phyloP scores from a whole-genome alignment of 257 asterid genomes.

The Solanum gandarillasii region DNA sequence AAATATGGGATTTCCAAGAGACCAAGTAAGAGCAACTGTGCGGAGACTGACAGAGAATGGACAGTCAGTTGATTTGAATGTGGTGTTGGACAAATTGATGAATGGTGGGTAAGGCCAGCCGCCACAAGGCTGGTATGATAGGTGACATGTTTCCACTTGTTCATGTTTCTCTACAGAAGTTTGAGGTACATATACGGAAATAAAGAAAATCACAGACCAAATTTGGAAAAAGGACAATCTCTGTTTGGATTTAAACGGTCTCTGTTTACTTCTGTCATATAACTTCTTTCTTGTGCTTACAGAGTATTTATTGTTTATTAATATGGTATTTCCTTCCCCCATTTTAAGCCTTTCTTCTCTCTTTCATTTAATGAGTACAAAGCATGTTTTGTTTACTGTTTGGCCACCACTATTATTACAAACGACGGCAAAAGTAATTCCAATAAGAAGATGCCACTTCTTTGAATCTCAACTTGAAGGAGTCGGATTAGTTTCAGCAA shows the following conservation, averaged over 20 bases:
- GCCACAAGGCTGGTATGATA: constrained; percentile 65
- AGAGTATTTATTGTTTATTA: neutral
- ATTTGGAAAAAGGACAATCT: neutral
- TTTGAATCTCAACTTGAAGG: neutral
- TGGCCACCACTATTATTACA: neutral
- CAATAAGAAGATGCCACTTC: neutral
- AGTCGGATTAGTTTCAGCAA: neutral
- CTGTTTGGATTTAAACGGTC: neutral
- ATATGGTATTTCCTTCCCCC: neutral
- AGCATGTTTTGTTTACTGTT: neutral
- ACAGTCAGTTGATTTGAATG: constrained; percentile 83
- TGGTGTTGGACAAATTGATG: constrained; percentile 93
- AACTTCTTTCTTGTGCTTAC: constrained; percentile 4
- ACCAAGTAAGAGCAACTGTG: constrained; percentile 76
- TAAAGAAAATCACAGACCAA: neutral
- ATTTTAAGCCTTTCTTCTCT: neutral
- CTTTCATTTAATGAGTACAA: neutral
- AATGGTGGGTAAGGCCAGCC: constrained; percentile 63
- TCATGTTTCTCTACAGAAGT: constrained; percentile 27
- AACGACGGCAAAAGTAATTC: neutral
- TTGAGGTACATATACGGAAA: neutral
- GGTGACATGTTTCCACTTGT: constrained; percentile 16
- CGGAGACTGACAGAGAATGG: constrained; percentile 82
- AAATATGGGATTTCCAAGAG: constrained; percentile 87
- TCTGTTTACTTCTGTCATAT: neutral